Conservation (phyloP, 306 rosid genomes). For the Fragaria iinumae region DNA sequence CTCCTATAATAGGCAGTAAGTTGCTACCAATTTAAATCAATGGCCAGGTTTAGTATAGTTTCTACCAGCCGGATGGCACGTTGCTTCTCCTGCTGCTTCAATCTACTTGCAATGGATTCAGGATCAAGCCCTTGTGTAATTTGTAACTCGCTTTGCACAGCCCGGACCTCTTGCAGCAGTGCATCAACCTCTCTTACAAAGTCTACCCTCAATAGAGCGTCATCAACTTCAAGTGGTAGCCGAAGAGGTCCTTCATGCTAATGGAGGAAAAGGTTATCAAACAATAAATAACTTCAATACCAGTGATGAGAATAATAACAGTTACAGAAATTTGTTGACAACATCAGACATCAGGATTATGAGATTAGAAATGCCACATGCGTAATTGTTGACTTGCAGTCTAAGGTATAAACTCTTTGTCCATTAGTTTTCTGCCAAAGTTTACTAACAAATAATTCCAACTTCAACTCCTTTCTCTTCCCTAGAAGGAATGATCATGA, state of each 20-base stretch:
- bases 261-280: constrained; percentile 17
- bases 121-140: constrained; percentile 54
- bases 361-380: background rate
- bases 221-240: constrained; percentile 65
- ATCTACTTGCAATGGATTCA: constrained; percentile 70
- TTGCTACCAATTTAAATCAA: constrained; percentile 64
- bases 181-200: constrained; percentile 89
- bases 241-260: constrained; percentile 76
- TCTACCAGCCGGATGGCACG: constrained; percentile 66
- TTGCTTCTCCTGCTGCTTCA: constrained; percentile 89
- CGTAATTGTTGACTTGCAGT: background rate
- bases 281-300: background rate
- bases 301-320: background rate
- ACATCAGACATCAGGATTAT: background rate
- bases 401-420: background rate
- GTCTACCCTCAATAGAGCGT: constrained; percentile 71
- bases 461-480: background rate
- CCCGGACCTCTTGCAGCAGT: constrained; percentile 70
- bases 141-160: constrained; percentile 38
- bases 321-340: background rate
- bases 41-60: constrained; percentile 72
- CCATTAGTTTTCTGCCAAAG: too few relatives aligned
- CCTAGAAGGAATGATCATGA: background rate
- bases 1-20: background rate
- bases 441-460: background rate